These are phyloP conservation scores for Aspergillus cristatus DNA, from an alignment of 495 filamentous ascomycete species.

Conservation along the genomic window DNA sequence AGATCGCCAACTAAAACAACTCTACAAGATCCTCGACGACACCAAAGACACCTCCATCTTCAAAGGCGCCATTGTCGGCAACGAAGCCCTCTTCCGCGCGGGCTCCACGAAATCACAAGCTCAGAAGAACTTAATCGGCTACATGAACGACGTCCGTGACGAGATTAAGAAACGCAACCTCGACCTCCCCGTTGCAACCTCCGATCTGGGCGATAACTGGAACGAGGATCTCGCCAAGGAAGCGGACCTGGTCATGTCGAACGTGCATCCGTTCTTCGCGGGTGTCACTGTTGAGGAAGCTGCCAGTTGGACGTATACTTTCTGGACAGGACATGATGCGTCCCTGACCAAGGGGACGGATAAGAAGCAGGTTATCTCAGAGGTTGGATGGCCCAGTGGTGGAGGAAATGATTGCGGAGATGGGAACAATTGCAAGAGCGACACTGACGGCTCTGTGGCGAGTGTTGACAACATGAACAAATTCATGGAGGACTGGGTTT, in stretches of 20 bases:
- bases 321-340: slow-evolving; percentile 64
- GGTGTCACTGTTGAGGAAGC: slow-evolving; percentile 61
- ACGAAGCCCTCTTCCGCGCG: slow-evolving; percentile 80
- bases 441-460: slow-evolving; percentile 55
- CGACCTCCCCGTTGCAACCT: slow-evolving; percentile 72
- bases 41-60: slow-evolving; percentile 56
- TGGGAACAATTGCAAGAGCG: slow-evolving; percentile 41
- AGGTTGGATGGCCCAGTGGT: slow-evolving; percentile 85
- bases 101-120: slow-evolving; percentile 48
- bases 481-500: slow-evolving; percentile 83
- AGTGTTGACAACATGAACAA: slow-evolving; percentile 76
- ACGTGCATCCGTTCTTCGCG: slow-evolving; percentile 95
- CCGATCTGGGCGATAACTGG: slow-evolving; percentile 90
- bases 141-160: slow-evolving; percentile 56
- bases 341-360: slow-evolving; percentile 45
- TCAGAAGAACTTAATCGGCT: slow-evolving; percentile 48
- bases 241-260: slow-evolving; percentile 89
- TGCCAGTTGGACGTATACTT: slow-evolving; percentile 73
- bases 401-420: slow-evolving; percentile 74
- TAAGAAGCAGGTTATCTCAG: slow-evolving; percentile 65
- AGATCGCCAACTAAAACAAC: slow-evolving; percentile 64
- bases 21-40: slow-evolving; percentile 69
- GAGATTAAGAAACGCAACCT: slow-evolving; percentile 60
- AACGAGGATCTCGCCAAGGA: slow-evolving; percentile 50
- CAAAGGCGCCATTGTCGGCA: slow-evolving; percentile 84